Base-by-base conservation (phyloP, 257 asterid species). In the Marsdenia floribunda region DNA sequence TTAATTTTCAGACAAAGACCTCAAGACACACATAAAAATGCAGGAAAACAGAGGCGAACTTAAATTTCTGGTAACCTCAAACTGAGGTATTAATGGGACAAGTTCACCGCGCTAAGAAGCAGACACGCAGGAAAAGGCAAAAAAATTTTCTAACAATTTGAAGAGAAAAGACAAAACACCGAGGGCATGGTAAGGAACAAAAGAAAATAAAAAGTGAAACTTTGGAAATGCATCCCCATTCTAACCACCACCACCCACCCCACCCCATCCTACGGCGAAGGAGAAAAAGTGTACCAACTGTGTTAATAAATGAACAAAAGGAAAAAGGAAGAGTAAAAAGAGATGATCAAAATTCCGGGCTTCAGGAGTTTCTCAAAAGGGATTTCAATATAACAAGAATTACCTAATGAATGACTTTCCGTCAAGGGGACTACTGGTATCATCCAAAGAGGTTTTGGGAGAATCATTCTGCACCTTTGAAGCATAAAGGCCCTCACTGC, bases 401-500 rank as follows among this genome's bases (percentile, higher is more conserved):
- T 79, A 95, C 99, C 98, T 95, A 82, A 95, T 90, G 83, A 88
- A 95, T 10, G 99, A 90, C 80, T 90, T 90, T 37, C 98, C 99
- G 71, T 87, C 90, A 8, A 86, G 91, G 81, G 97, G 90, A 80
- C 88, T 89, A 81, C 50, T 84, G 50, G 72, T 73, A 79, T 93
- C 96, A 72, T 89, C 87, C 38, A 88, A 70, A 4, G 82, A 10
- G 21, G 75, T 71, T 71, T 72, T 80, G 0, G 91, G 81, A 49
- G 88, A 79, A 70, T 86, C 88, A 24, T 58, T 54, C 72, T 70
- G 74, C 66, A 83, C 76, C 81, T 84, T 90, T 29, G 99, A 88
- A 85, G 97, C 97, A 80, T 90, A 89, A 68, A 95, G 98, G 0
- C 99, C 99, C 77, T 95, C 99, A 68, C 97, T 92, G 26, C 99